Evolutionary conservation across 805 yeast species (phyloP), one percentile per base, ranked within the genome.

Genomic region (Kodamaea leandrae): DNA sequence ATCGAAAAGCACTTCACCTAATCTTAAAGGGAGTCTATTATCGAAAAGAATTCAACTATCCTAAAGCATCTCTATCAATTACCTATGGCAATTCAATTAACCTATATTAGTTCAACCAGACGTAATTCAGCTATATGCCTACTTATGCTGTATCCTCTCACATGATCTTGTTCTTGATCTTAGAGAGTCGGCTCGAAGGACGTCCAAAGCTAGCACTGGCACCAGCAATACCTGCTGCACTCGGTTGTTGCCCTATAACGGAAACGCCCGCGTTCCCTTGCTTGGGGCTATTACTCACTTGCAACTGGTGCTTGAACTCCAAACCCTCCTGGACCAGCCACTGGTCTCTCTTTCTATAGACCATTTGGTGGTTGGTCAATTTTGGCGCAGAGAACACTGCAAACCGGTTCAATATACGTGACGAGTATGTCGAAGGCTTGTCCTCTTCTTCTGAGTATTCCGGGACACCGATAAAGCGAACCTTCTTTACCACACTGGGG

Each of bases 391-490:
- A 26, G 44, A 67, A 63, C 14, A 61, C 59, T 0, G 71, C 70
- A 52, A 70, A 70, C 48, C 67, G 63, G 50, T 60, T 63, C 21
- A 70, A 47, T 10, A 70, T 61, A 16, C 57, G 53, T 39, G 57
- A 57, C 3, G 71, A 53, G 39, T 65, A 66, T 32, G 55, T 58
- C 7, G 78, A 63, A 1, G 82, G 82, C 0, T 76, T 77, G 56
- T 77, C 83, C 52, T 77, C 83, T 5, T 69, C 76, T 24, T 70
- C 77, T 2, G 69, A 52, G 42, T 74, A 77, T 37, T 67, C 74
- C 1, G 76, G 67, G 4, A 77, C 81, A 0, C 81, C 82, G 4
- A 60, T 60, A 46, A 77, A 77, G 23, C 82, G 53, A 8, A 77
- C 82, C 46, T 63, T 74, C 46, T 74, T 76, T 2, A 57, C 38